These are phyloP conservation scores for Ganoderma sp. DNA, from an alignment of 1,284 basidiomycete species.

Conservation along the genomic window DNA sequence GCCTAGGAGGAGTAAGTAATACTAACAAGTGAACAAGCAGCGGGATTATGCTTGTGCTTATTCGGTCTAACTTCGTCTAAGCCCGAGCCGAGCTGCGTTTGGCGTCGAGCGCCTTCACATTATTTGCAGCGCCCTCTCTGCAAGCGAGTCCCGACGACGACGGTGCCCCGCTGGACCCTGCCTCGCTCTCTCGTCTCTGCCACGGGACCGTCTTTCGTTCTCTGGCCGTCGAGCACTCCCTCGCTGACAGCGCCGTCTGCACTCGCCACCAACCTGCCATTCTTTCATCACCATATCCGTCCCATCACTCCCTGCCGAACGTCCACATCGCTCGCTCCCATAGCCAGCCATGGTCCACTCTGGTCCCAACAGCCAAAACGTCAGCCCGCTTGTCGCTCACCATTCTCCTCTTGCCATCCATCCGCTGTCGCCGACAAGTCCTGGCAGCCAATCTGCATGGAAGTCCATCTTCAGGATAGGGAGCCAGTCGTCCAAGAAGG, in stretches of 20 bases:
- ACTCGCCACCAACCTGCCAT: constrained; percentile 9
- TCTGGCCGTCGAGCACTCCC: constrained; percentile 11
- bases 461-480: constrained; percentile 66
- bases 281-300: constrained; percentile 28
- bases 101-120: constrained; percentile 20
- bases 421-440: constrained; percentile 30
- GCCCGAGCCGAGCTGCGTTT: constrained; percentile 14
- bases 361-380: constrained; percentile 32
- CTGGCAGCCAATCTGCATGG: constrained; percentile 47
- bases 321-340: constrained; percentile 19
- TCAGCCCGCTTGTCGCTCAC: constrained; percentile 33
- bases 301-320: constrained; percentile 27
- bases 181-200: constrained; percentile 21
- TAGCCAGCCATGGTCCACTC: constrained; percentile 31
- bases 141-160: constrained; percentile 29
- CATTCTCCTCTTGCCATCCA: constrained; percentile 31
- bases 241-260: constrained; percentile 5
- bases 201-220: constrained; percentile 19
- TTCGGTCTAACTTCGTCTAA: constrained; percentile 16
- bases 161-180: constrained; percentile 30
- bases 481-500: constrained; percentile 55
- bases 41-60: constrained; percentile 18
- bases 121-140: constrained; percentile 28
- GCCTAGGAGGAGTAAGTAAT: constrained; percentile 22
- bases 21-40: neutral